Base-by-base conservation (phyloP, 2,329 filamentous ascomycete species). In the Chlorencoelia australis region DNA sequence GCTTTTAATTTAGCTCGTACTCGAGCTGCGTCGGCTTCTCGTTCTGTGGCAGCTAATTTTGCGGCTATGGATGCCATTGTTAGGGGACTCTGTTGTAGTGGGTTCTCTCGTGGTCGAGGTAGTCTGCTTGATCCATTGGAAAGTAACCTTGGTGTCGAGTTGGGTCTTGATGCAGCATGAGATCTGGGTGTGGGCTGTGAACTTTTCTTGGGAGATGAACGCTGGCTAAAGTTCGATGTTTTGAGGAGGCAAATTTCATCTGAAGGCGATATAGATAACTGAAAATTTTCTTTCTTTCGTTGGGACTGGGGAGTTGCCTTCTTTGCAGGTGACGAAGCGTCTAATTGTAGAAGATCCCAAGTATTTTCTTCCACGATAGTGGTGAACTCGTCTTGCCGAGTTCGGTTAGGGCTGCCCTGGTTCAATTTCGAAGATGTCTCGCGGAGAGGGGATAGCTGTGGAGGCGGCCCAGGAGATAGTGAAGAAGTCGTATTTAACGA, bases 1-100 rank as follows among this genome's bases (percentile, higher is more conserved):
- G 75, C 73, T 47, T 66, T 69, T 19, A 79, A 63, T 52, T 79
- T 79, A 3, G 75, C 75, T 3, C 74, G 62, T 0, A 79, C 73
- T 16, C 75, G 65, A 1, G 74, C 74, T 1, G 75, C 75, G 44
- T 79, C 73, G 4, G 75, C 75, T 35, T 79, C 73, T 13, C 71
- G 65, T 45, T 79, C 75, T 0, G 74, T 73, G 2, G 75, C 75
- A 1, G 73, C 75, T 0, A 79, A 62, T 55, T 79, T 79, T 18
- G 73, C 73, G 0, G 72, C 69, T 42, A 79, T 79, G 21, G 62
- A 67, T 7, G 72, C 70, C 67, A 77, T 75, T 14, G 69, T 75
- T 3, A 78, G 55, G 0, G 73, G 73, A 18, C 67, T 73, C 44
- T 75, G 72, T 32, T 69, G 66, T 7, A 55, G 48, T 8, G 47